Conservation (phyloP, 1,139 yeast genomes). For the Suhomyces maxii region DNA sequence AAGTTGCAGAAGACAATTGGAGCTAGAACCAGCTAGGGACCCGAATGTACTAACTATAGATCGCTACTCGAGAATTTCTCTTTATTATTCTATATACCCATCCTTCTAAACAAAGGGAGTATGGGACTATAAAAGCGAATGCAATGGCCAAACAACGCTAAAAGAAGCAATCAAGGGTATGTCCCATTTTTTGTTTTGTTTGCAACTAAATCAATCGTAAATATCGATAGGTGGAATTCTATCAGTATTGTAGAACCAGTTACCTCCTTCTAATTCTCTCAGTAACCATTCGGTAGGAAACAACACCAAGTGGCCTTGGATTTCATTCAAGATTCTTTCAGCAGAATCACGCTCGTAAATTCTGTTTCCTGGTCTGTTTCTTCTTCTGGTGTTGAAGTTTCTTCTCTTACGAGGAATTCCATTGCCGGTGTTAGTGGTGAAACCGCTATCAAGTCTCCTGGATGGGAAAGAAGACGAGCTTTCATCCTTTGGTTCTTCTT, state of each 20-base stretch:
- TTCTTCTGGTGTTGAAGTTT: slow-evolving; percentile 40
- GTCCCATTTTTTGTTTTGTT: no score
- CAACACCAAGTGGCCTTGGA: slow-evolving; percentile 86
- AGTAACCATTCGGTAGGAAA: slow-evolving; percentile 92
- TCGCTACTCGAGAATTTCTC: no score
- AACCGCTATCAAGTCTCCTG: slow-evolving; percentile 3
- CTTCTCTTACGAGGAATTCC: slow-evolving; percentile 16
- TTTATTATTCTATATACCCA: no score
- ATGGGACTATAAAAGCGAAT: no score
- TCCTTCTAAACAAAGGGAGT: no score
- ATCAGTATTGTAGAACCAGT: slow-evolving; percentile 95
- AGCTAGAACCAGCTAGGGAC: no score
- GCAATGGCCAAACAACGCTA: no score
- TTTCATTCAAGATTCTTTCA: slow-evolving; percentile 64
- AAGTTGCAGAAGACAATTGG: no score
- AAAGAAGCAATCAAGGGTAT: background rate
- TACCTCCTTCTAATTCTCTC: slow-evolving; percentile 82
- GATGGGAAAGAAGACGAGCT: background rate
- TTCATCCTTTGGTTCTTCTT: slow-evolving; percentile 2
- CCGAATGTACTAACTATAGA: no score
- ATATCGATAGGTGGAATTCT: slow-evolving; percentile 94
- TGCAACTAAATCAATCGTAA: slow-evolving; percentile 53
- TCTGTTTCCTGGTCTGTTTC: slow-evolving; percentile 47
- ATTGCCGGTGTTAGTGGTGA: slow-evolving; percentile 1
- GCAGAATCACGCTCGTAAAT: slow-evolving; percentile 79